A percentile compares a stretch with the other conserved stretches of the same genome.
phyloP scores from a whole-genome alignment of 192 early-diverging fungal genomes.

The Cetraspora pellucida region DNA sequence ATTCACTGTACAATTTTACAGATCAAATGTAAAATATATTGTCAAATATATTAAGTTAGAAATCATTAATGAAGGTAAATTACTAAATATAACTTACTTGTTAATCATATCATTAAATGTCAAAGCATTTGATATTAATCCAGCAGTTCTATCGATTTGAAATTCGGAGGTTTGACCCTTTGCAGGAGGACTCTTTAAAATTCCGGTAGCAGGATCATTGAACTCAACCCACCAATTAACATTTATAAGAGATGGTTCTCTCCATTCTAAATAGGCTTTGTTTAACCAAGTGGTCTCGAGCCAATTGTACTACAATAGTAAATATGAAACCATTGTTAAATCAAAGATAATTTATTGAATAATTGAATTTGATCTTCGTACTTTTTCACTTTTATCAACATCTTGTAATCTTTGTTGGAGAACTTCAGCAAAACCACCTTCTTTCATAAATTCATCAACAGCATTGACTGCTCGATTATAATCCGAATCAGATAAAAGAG shows the following conservation, averaged over 20 bases:
- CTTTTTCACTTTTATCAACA: constrained; percentile 66
- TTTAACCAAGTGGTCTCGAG: constrained; percentile 84
- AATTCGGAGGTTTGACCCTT: constrained; percentile 63
- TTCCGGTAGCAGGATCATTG: constrained; percentile 57
- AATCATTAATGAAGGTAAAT: constrained; percentile 21
- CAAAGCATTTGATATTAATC: constrained; percentile 66
- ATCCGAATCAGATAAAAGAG: constrained; percentile 66
- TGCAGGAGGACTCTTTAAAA: constrained; percentile 42
- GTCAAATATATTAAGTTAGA: not conserved
- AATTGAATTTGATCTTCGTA: not conserved
- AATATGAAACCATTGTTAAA: constrained; percentile 1
- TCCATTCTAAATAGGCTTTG: constrained; percentile 84
- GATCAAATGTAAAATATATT: not conserved
- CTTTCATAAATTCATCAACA: constrained; percentile 68
- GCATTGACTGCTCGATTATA: constrained; percentile 61
- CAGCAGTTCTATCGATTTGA: constrained; percentile 82
- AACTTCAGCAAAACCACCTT: constrained; percentile 68
- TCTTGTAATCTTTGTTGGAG: constrained; percentile 75
- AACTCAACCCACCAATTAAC: constrained; percentile 88
- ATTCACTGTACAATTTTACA: constrained; percentile 37
- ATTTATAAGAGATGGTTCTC: constrained; percentile 83
- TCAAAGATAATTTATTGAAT: not conserved
- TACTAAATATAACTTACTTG: constrained; percentile 39
- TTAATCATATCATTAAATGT: constrained; percentile 79
- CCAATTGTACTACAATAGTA: constrained; percentile 69